These are phyloP conservation scores for Cyberlindnera lachancei DNA, from an alignment of 805 yeast species.

Conservation along the genomic window DNA sequence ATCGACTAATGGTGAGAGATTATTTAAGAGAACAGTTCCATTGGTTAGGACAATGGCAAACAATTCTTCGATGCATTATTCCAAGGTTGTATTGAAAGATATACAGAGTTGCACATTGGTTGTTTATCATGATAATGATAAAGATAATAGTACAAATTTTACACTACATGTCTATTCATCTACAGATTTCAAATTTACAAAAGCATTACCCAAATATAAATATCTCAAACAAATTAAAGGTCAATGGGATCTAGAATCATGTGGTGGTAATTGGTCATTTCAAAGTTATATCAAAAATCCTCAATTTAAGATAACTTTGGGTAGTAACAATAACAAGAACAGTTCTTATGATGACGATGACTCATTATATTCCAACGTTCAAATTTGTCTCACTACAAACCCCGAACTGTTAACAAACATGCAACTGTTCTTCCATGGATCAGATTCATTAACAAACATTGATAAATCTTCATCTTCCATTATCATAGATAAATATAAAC, in stretches of 20 bases:
- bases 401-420: constrained; percentile 36
- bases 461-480: constrained; percentile 27
- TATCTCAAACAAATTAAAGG: constrained; percentile 24
- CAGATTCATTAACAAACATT: no score
- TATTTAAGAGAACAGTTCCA: constrained; percentile 12
- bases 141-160: constrained; percentile 8
- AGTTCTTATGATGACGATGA: neutral
- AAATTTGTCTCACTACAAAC: no score
- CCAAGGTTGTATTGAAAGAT: constrained; percentile 26
- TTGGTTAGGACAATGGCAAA: constrained; percentile 15
- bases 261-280: constrained; percentile 51
- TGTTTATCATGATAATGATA: constrained; percentile 7
- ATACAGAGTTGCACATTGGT: constrained; percentile 25
- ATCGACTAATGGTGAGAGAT: constrained; percentile 26
- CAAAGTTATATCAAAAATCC: constrained; percentile 47
- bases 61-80: constrained; percentile 33
- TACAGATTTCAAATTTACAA: constrained; percentile 16
- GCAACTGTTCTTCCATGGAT: constrained; percentile 36
- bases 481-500: constrained; percentile 29
- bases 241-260: constrained; percentile 35
- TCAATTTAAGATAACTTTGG: constrained; percentile 32
- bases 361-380: no score
- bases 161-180: constrained; percentile 16
- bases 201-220: constrained; percentile 26
- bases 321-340: neutral